phyloP scores from a whole-genome alignment of 2,329 filamentous ascomycete species.

The Gnomoniopsis smithogilvyi region DNA sequence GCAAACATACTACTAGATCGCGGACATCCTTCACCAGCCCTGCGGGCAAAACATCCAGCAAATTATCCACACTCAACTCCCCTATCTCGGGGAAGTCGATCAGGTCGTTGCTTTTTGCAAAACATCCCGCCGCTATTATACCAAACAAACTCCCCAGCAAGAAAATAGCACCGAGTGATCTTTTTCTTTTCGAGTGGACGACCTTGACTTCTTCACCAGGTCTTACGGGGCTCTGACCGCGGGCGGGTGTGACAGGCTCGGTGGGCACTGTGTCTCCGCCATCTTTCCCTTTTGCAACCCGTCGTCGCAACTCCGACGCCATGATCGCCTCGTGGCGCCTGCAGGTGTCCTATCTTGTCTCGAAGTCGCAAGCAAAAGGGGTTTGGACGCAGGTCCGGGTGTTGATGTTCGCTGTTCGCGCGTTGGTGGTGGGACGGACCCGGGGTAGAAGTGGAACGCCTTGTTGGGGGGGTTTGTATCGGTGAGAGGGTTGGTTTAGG shows the following conservation, averaged over 20 bases:
- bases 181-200: slow-evolving; percentile 59
- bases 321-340: slow-evolving; percentile 8
- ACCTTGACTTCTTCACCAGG: slow-evolving; percentile 38
- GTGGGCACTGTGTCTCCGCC: slow-evolving; percentile 26
- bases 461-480: background rate
- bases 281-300: slow-evolving; percentile 17
- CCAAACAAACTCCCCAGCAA: slow-evolving; percentile 86
- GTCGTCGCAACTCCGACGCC: slow-evolving; percentile 17
- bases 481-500: background rate
- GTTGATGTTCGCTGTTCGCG: background rate
- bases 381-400: background rate
- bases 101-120: slow-evolving; percentile 84
- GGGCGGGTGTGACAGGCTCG: slow-evolving; percentile 18
- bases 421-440: background rate
- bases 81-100: slow-evolving; percentile 71
- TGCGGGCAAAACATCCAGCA: slow-evolving; percentile 85
- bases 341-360: background rate
- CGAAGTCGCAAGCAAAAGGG: background rate
- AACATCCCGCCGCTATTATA: slow-evolving; percentile 82
- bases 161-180: slow-evolving; percentile 80
- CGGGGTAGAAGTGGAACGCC: background rate
- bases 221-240: slow-evolving; percentile 33
- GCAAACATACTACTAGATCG: slow-evolving; percentile 69
- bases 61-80: slow-evolving; percentile 77
- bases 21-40: slow-evolving; percentile 82